These are phyloP conservation scores for Phytopythium boreale DNA, from an alignment of 352 stramenopile genomes.

Conservation along the genomic window DNA sequence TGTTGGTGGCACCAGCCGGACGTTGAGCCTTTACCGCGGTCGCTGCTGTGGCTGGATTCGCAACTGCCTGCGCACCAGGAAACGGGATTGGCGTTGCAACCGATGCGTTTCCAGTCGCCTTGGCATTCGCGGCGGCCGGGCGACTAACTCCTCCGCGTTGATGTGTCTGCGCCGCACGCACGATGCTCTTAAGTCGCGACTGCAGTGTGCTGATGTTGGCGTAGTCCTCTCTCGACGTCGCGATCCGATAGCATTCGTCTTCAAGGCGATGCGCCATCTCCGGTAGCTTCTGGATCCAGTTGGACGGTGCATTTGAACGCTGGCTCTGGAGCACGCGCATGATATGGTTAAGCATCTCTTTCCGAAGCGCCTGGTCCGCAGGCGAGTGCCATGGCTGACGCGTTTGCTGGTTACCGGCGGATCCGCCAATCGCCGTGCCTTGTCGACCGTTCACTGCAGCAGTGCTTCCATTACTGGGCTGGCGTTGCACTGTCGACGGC, in stretches of 20 bases:
- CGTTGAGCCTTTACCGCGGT: constrained; percentile 5
- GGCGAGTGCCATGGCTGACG: constrained; percentile 67
- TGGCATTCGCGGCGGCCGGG: constrained; percentile 17
- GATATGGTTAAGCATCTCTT: constrained; percentile 90
- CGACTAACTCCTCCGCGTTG: constrained; percentile 40
- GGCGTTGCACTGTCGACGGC: constrained; percentile 27
- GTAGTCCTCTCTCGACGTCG: constrained; percentile 91
- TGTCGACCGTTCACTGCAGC: constrained; percentile 17
- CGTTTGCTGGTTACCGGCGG: constrained; percentile 19
- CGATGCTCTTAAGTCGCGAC: constrained; percentile 93
- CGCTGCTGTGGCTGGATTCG: constrained; percentile 10
- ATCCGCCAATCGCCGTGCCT: constrained; percentile 15
- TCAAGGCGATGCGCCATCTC: constrained; percentile 98
- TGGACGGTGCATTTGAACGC: constrained; percentile 92
- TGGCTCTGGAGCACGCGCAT: constrained; percentile 95
- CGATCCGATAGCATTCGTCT: constrained; percentile 94
- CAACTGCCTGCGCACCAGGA: constrained; percentile 45
- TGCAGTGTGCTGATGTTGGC: constrained; percentile 95
- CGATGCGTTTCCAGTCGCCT: constrained; percentile 14
- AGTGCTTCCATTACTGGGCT: constrained; percentile 21
- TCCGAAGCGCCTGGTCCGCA: constrained; percentile 67
- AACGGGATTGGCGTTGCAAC: constrained; percentile 53
- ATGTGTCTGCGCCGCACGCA: constrained; percentile 72
- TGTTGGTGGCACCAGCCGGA: constrained; percentile 12
- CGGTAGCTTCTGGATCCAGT: constrained; percentile 96